Conservation (phyloP, 1,284 basidiomycete species). For the Cutaneotrichosporon cavernicola region DNA sequence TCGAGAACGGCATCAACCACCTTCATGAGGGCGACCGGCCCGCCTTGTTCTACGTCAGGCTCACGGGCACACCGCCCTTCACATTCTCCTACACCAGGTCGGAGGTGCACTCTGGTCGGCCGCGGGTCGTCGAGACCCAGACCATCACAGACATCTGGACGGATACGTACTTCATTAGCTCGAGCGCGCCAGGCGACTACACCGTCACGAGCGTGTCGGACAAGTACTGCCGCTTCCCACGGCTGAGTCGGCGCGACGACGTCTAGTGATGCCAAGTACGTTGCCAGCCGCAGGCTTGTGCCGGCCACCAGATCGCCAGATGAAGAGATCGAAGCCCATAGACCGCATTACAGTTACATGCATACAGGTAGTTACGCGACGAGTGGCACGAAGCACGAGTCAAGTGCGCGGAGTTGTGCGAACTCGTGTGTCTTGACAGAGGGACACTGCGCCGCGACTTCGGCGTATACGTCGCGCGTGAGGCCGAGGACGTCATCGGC, state of each 20-base stretch:
- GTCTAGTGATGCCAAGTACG: conserved; percentile 3
- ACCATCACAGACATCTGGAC: conserved; percentile 76
- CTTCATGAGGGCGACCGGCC: conserved; percentile 92
- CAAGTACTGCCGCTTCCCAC: conserved; percentile 76
- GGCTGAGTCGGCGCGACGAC: conserved; percentile 34
- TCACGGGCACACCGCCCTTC: conserved; percentile 89
- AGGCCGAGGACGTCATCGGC: conserved; percentile 1
- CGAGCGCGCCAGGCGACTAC: conserved; percentile 74
- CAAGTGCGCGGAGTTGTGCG: conserved; percentile 15
- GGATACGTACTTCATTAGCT: conserved; percentile 80
- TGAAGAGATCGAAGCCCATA: neutral
- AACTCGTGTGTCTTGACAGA: conserved; percentile 23
- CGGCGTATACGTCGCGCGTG: conserved; percentile 14
- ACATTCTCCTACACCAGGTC: conserved; percentile 88
- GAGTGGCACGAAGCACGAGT: conserved; percentile 23
- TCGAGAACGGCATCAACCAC: conserved; percentile 82
- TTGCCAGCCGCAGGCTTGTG: neutral
- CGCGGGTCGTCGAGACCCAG: conserved; percentile 72
- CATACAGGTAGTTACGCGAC: conserved; percentile 15
- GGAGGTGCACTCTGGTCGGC: conserved; percentile 35
- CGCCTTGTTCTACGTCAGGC: conserved; percentile 76
- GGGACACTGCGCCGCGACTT: conserved; percentile 21
- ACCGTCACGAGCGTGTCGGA: conserved; percentile 81
- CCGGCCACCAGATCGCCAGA: neutral
- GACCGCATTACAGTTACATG: conserved; percentile 12